Base-by-base conservation (phyloP, 2,329 filamentous ascomycete genomes). In the Curvularia lunata region DNA sequence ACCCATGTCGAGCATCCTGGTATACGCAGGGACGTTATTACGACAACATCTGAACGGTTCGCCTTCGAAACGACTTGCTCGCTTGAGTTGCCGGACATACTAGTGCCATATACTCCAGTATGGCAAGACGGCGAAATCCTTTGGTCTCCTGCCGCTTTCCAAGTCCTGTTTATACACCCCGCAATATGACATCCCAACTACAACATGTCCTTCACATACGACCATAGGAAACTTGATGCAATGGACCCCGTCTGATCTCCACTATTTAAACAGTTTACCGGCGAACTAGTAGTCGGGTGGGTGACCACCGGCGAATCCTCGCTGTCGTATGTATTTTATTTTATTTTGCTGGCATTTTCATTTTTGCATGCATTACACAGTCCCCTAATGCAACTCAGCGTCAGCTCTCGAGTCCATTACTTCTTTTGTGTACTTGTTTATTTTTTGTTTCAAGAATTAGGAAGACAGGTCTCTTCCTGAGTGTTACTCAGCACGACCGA, bases 1-100 rank as follows among this genome's bases (percentile, higher is more conserved):
- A 64, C 51, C 56, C 59, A 58, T 64, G 61, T 59, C 45, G 19
- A 52, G 27, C 32, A 62, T 41, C 61, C 61, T 52, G 43, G 58
- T 59, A 40, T 19, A 40, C 19, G 45, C 51, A 54, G 48, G 45
- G 45, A 54, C 41, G 52, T 41, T 56, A 59, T 59, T 54, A 23
- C n/a, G 45, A 57, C 54, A 37, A 54, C 54, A 54, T 30, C n/a
- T 30, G 13, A 45, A 23, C 18, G 32, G 34, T 8, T 25, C 19
- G 8, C 28, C 25, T 4, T 10, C 6, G 21, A n/a, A 8, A n/a
- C 10, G 12, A 25, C 13, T 13, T 34, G 32, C 21, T 30, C 18
- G 19, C 28, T 43, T 23, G 8, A 34, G 40, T 10, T 19, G 2
- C 47, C 16, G 16, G 12, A 25, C n/a, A 40, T 3, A 23, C 13